phyloP scores from a whole-genome alignment of 1,284 basidiomycete species.

The Rhodotorula sp. region DNA sequence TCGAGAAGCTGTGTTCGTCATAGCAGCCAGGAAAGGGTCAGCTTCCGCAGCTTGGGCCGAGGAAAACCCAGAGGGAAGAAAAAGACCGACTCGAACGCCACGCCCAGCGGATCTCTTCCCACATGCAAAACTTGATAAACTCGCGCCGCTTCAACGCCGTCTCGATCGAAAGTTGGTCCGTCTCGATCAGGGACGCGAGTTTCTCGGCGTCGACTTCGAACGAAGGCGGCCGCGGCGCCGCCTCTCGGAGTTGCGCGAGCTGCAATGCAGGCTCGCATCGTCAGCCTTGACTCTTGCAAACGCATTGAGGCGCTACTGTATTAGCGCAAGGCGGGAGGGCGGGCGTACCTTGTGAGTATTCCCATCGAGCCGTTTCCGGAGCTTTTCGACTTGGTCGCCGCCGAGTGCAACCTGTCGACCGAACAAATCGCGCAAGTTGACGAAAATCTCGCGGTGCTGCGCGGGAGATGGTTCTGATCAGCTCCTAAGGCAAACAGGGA shows the following conservation, averaged over 20 bases:
- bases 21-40: not conserved
- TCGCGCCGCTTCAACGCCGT: slow-evolving; percentile 27
- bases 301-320: too few species aligned
- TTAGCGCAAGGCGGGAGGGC: too few species aligned
- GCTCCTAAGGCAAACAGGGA: too few species aligned
- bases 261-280: not conserved
- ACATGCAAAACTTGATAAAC: slow-evolving; percentile 41
- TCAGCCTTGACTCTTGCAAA: not conserved
- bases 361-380: slow-evolving; percentile 77
- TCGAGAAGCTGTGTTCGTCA: slow-evolving; percentile 5
- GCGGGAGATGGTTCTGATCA: too few species aligned
- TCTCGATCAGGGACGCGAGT: slow-evolving; percentile 24
- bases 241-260: not conserved
- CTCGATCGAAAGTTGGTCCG: slow-evolving; percentile 40
- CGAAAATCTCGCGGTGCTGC: slow-evolving; percentile 80
- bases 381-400: slow-evolving; percentile 75
- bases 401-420: slow-evolving; percentile 76
- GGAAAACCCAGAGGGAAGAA: too few species aligned
- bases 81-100: slow-evolving; percentile 21
- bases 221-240: slow-evolving; percentile 7
- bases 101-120: slow-evolving; percentile 37
- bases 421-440: slow-evolving; percentile 78
- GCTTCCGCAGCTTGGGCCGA: too few species aligned
- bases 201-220: slow-evolving; percentile 31
- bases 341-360: slow-evolving; percentile 60